A percentile compares a stretch with the other conserved stretches of the same genome.
Conservation (phyloP, 495 filamentous ascomycete genomes). For the Podospora pseudopauciseta region DNA sequence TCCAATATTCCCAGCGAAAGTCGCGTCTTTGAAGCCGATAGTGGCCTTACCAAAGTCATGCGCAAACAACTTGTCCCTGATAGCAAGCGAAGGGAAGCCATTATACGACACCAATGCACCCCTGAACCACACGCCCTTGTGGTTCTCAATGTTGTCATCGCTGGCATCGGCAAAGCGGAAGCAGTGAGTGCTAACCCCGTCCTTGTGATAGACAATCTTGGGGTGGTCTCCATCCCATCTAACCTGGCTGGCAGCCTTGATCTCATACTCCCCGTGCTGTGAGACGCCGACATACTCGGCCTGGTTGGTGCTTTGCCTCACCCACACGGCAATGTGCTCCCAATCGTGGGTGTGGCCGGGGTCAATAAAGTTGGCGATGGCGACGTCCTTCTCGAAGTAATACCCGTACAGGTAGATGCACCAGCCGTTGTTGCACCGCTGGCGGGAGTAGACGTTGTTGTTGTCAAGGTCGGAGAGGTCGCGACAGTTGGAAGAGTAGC, state of each 20-base stretch:
- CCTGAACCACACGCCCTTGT: constrained; percentile 38
- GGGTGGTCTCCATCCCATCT: constrained; percentile 44
- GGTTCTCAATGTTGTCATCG: constrained; percentile 43
- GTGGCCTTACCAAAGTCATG: constrained; percentile 33
- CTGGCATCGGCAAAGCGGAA: constrained; percentile 41
- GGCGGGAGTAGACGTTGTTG: constrained; percentile 47
- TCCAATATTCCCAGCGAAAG: constrained; percentile 31
- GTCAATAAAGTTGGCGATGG: constrained; percentile 32
- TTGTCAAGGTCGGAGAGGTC: constrained; percentile 41
- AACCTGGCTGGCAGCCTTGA: constrained; percentile 31
- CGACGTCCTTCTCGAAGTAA: constrained; percentile 49
- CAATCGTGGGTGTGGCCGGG: constrained; percentile 44
- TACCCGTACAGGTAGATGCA: constrained; percentile 46
- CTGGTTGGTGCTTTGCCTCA: constrained; percentile 21
- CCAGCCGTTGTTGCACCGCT: constrained; percentile 45
- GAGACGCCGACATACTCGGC: constrained; percentile 37
- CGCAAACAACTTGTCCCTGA: constrained; percentile 28
- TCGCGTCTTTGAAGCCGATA: constrained; percentile 39
- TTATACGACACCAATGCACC: constrained; percentile 39
- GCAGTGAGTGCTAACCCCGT: constrained; percentile 38
- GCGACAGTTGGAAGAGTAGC: constrained; percentile 34
- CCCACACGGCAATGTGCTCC: constrained; percentile 48
- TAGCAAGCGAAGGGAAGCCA: constrained; percentile 29
- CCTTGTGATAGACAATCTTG: constrained; percentile 47
- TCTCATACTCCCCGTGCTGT: constrained; percentile 39